Conservation (phyloP, 495 filamentous ascomycete genomes). For the Aspergillus coremiiformis region DNA sequence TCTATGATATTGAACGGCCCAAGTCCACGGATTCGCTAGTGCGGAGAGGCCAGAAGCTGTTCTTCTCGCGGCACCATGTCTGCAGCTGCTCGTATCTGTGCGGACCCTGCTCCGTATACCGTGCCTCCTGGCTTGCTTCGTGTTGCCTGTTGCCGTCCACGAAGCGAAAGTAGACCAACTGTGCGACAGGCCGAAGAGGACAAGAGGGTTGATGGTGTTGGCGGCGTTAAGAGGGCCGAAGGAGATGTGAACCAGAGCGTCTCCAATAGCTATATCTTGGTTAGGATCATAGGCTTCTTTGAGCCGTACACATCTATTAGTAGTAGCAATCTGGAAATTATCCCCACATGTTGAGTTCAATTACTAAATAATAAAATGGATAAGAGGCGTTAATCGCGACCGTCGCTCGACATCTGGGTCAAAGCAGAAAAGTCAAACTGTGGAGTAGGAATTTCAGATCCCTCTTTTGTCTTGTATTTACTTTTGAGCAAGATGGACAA, state of each 20-base stretch:
- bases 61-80: conserved; percentile 43
- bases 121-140: conserved; percentile 42
- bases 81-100: conserved; percentile 45
- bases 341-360: neutral
- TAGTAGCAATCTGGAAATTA: neutral
- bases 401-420: neutral
- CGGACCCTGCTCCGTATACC: conserved; percentile 39
- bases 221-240: conserved; percentile 38
- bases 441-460: neutral
- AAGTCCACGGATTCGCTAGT: conserved; percentile 46
- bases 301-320: conserved; percentile 9
- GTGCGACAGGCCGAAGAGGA: conserved; percentile 47
- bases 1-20: no score
- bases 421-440: conserved; percentile 14
- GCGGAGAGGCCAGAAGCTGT: conserved; percentile 52
- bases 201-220: conserved; percentile 44
- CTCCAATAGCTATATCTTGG: conserved; percentile 44
- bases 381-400: neutral
- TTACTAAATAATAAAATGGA: neutral
- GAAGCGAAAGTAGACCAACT: conserved; percentile 51
- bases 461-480: conserved; percentile 9
- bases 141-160: conserved; percentile 48
- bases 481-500: conserved; percentile 12
- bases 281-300: neutral
- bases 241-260: conserved; percentile 44